phyloP scores from a whole-genome alignment of 139 green algal species.

The Chlorella sp. region DNA sequence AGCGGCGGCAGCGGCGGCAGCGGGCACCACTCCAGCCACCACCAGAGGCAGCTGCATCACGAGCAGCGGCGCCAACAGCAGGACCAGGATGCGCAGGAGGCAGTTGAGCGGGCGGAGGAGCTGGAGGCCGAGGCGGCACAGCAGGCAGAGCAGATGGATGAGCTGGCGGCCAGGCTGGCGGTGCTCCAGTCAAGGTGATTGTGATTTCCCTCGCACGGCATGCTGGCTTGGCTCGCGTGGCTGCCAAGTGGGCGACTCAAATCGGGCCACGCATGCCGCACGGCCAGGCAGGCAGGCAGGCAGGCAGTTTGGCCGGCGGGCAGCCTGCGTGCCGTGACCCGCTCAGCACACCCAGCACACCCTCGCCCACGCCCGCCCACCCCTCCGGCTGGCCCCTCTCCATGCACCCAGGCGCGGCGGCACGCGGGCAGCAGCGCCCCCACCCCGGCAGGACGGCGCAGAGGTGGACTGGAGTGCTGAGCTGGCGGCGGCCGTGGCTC shows the following conservation, averaged over 20 bases:
- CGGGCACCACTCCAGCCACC: neutral
- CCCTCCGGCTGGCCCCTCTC: neutral
- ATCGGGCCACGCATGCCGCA: too few species aligned
- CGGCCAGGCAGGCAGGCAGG: too few species aligned
- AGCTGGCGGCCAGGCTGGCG: conserved; percentile 27
- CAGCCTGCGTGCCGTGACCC: too few species aligned
- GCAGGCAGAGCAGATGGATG: neutral
- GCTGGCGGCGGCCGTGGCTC: neutral
- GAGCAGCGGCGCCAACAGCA: conserved; percentile 1
- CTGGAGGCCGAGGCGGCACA: neutral
- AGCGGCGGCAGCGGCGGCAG: neutral
- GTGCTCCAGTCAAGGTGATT: conserved; percentile 24
- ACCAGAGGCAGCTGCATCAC: neutral
- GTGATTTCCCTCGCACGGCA: neutral
- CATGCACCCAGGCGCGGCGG: neutral
- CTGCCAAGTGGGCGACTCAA: neutral
- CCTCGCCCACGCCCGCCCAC: neutral
- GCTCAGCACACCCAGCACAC: neutral
- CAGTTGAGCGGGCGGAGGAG: neutral
- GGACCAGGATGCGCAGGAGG: neutral
- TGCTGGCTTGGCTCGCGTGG: neutral
- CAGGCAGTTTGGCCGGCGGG: too few species aligned
- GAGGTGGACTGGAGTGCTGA: conserved; percentile 17
- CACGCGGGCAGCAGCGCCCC: neutral
- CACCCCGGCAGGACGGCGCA: neutral